Evolutionary conservation across 139 green algal species (phyloP).

Genomic region (Gonium pectorale): DNA sequence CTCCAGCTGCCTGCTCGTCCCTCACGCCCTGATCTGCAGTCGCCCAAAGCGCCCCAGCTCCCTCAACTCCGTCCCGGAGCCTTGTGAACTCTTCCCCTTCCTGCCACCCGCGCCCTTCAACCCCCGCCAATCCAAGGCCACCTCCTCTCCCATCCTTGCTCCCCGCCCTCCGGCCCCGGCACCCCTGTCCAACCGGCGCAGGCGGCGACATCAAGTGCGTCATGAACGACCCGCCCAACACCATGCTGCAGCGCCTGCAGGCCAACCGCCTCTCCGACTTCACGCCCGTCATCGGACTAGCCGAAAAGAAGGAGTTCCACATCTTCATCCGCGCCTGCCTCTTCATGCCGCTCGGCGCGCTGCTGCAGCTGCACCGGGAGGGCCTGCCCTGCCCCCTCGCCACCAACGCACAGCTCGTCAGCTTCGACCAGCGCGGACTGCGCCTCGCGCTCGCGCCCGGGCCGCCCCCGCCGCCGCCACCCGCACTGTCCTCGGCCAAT

Average conservation of each 20-base stretch:
- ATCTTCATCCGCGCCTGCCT: constrained; percentile 46
- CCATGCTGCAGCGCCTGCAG: constrained; percentile 50
- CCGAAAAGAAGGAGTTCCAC: constrained; percentile 47
- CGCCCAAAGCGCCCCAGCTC: too few relatives aligned
- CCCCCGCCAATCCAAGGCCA: neutral
- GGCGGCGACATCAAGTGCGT: constrained; percentile 45
- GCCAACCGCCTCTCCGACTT: constrained; percentile 40
- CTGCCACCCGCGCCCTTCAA: neutral
- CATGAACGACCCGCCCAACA: constrained; percentile 46
- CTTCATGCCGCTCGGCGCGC: constrained; percentile 41
- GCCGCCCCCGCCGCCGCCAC: constrained; percentile 5
- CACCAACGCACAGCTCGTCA: constrained; percentile 22
- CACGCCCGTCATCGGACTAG: constrained; percentile 38
- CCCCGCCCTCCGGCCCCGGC: neutral
- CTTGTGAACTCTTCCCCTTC: too few relatives aligned
- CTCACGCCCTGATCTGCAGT: too few relatives aligned
- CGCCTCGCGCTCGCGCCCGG: neutral
- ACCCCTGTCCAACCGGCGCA: neutral
- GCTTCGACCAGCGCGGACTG: constrained; percentile 35
- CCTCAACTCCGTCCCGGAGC: neutral
- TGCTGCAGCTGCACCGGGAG: constrained; percentile 22
- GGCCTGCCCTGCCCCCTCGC: constrained; percentile 10
- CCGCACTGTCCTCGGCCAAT: neutral
- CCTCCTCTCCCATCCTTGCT: neutral
- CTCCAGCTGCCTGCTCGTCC: too few relatives aligned